Percentiles rank a stretch among this genome's conserved stretches.
phyloP scores from a whole-genome alignment of 2,329 filamentous ascomycete species.

The Thielaviopsis punctulata region DNA sequence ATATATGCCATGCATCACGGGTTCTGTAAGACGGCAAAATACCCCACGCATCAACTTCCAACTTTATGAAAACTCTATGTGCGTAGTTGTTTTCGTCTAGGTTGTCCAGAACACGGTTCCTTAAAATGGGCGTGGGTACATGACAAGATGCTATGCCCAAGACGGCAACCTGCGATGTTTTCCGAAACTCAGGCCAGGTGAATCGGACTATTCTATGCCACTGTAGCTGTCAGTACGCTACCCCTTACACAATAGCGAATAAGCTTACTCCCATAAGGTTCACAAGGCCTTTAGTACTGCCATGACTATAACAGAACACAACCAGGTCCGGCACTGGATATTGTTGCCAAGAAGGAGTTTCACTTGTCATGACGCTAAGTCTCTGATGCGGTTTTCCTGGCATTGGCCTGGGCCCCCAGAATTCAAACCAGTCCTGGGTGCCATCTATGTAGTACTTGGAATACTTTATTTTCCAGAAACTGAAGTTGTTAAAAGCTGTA shows the following conservation, averaged over 20 bases:
- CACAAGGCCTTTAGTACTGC: neutral
- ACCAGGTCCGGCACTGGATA: neutral
- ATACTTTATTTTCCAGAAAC: neutral
- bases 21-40: neutral
- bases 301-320: neutral
- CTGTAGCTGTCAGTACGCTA: neutral
- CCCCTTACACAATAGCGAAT: neutral
- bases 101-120: neutral
- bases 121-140: neutral
- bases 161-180: neutral
- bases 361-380: neutral
- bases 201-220: neutral
- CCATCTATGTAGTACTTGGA: neutral
- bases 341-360: neutral
- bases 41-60: neutral
- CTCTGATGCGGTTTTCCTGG: neutral
- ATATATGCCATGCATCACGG: neutral
- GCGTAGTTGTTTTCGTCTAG: neutral
- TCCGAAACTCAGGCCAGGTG: neutral
- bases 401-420: too few species aligned
- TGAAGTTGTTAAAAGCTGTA: neutral
- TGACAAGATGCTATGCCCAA: neutral
- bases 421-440: neutral
- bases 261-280: neutral
- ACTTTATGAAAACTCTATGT: neutral